Conservation (phyloP, 2,329 filamentous ascomycete genomes). For the Fusarium sp. region DNA sequence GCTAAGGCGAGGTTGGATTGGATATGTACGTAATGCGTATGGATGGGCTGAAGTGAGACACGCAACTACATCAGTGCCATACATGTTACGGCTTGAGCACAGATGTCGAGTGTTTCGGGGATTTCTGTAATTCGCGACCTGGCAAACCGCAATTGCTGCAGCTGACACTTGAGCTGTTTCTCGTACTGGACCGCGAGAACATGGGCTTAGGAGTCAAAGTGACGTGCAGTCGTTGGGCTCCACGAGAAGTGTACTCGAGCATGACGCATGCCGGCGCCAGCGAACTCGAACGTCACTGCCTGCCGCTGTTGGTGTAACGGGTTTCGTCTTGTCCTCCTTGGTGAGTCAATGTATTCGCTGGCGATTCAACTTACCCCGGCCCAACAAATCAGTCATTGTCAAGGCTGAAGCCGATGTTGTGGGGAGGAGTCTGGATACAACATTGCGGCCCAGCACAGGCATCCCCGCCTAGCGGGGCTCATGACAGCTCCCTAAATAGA, state of each 20-base stretch:
- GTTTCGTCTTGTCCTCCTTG: constrained; percentile 7
- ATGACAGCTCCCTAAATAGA: constrained; percentile 44
- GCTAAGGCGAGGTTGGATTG: background rate
- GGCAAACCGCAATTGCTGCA: constrained; percentile 10
- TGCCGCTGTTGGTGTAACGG: constrained; percentile 22
- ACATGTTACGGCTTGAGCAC: constrained; percentile 18
- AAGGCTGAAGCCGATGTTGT: constrained; percentile 32
- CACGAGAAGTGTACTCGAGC: constrained; percentile 1
- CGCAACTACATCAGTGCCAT: constrained; percentile 21
- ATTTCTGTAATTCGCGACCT: constrained; percentile 15
- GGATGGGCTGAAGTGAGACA: constrained; percentile 35
- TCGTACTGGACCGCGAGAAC: background rate
- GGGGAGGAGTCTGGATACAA: constrained; percentile 23
- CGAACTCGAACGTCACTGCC: background rate
- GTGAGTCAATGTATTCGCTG: constrained; percentile 29
- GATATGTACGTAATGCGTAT: constrained; percentile 30
- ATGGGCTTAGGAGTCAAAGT: background rate
- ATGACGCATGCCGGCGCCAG: too few relatives aligned
- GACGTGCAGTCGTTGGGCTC: constrained; percentile 11
- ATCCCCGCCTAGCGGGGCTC: constrained; percentile 24
- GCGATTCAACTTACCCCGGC: constrained; percentile 9
- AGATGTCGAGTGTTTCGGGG: constrained; percentile 11
- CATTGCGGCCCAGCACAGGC: constrained; percentile 19
- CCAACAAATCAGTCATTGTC: constrained; percentile 20
- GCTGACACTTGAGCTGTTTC: constrained; percentile 1